Evolutionary conservation across 2,329 filamentous ascomycete genomes (phyloP), one percentile per base, ranked within the genome.

Genomic region (Phoma herbarum): DNA sequence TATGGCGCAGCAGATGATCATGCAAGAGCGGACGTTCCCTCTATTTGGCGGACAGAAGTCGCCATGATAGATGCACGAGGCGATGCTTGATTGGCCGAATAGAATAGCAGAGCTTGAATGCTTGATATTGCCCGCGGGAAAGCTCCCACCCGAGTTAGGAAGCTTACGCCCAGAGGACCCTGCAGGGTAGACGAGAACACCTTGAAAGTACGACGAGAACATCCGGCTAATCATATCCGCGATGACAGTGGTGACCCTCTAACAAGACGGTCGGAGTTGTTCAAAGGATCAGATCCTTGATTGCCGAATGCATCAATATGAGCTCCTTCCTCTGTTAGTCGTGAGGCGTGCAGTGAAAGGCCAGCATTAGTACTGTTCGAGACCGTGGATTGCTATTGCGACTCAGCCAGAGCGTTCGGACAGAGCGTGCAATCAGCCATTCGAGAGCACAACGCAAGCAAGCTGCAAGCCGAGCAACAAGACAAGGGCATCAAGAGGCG

Each of bases 71-170:
- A 26, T 52, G 52, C 14, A 57, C 51, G 29, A 5, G 20, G 26
- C 22, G 20, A 28, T 14, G 11, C 5, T 2, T 50, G 44, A 58
- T 58, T 58, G 49, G 56, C 20, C 41, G 18, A 20, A 4, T 18
- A 10, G 10, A 20, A n/a, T 10, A 31, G 4, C 4, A 16, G 18
- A 31, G 28, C 6, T 3, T 43, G 42, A 26, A n/a, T 20, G 2
- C 20, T 48, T 29, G 33, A 52, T 28, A 50, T 53, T 53, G 56
- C n/a, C 44, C 49, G 56, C 44, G 56, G 44, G 45, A 25, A 65
- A 69, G 31, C 62, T 67, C 45, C 48, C 57, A 16, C 55, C 67
- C 65, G 65, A 59, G 57, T 57, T 22, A 58, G 67, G 33, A 70
- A 67, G 44, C 48, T 41, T 20, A 46, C 61, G 68, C 42, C 46